phyloP scores from a whole-genome alignment of 2,329 filamentous ascomycete species.

The Paecilomyces niveus region DNA sequence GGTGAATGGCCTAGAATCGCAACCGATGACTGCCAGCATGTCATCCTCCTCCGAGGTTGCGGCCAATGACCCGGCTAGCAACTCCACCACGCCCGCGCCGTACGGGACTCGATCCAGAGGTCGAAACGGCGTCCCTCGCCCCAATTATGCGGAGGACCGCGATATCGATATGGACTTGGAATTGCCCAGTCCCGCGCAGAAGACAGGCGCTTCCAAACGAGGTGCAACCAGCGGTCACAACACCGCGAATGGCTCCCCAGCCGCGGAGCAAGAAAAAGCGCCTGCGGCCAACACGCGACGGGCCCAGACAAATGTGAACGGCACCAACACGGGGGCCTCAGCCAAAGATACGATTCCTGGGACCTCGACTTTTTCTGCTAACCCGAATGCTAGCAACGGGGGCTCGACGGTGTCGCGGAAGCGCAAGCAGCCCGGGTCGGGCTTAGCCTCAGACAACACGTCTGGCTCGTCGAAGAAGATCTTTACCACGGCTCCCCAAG shows the following conservation, averaged over 20 bases:
- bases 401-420: constrained; percentile 60
- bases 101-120: constrained; percentile 95
- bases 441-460: constrained; percentile 22
- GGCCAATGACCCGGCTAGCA: constrained; percentile 28
- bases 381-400: constrained; percentile 34
- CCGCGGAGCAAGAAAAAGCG: constrained; percentile 29
- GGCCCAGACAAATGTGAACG: constrained; percentile 29
- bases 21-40: constrained; percentile 38
- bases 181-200: constrained; percentile 28
- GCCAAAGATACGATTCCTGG: constrained; percentile 48
- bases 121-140: constrained; percentile 68
- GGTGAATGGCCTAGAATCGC: constrained; percentile 31
- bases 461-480: constrained; percentile 26
- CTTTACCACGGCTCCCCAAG: constrained; percentile 28
- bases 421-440: constrained; percentile 63
- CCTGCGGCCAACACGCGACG: constrained; percentile 35
- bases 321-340: constrained; percentile 13
- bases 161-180: constrained; percentile 90
- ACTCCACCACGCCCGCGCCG: constrained; percentile 52
- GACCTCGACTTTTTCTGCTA: constrained; percentile 52
- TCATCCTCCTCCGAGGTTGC: constrained; percentile 34
- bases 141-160: constrained; percentile 92
- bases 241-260: constrained; percentile 24
- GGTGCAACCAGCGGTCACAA: constrained; percentile 17
- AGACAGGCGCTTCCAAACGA: constrained; percentile 22